phyloP scores from a whole-genome alignment of 2,329 filamentous ascomycete species.

The Cladosporium colombiae region DNA sequence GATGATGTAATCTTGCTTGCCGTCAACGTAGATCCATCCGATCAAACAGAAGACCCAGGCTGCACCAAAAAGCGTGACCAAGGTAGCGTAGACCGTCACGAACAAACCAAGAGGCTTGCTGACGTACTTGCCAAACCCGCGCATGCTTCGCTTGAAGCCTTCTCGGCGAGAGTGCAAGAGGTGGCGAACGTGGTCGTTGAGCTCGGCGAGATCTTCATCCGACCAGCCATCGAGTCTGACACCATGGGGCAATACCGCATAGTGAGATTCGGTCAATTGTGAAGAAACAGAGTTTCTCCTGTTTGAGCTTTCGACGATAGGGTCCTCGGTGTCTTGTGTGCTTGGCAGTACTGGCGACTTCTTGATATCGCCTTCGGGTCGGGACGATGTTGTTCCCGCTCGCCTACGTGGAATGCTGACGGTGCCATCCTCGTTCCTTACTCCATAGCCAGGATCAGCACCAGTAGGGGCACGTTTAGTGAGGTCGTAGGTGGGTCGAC shows the following conservation, averaged over 20 bases:
- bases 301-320: not conserved
- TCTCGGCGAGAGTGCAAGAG: constrained; percentile 81
- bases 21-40: constrained; percentile 79
- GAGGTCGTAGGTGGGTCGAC: constrained; percentile 75
- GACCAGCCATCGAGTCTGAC: constrained; percentile 73
- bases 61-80: constrained; percentile 82
- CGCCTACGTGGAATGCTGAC: constrained; percentile 8
- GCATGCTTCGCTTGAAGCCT: constrained; percentile 76
- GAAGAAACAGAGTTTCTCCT: constrained; percentile 62
- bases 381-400: constrained; percentile 14
- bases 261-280: constrained; percentile 67
- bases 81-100: constrained; percentile 77
- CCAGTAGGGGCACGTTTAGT: constrained; percentile 50
- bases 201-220: constrained; percentile 69
- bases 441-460: constrained; percentile 30
- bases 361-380: not conserved
- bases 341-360: not conserved
- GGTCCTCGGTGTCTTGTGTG: constrained; percentile 1
- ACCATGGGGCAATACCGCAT: constrained; percentile 77
- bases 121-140: constrained; percentile 79
- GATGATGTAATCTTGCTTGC: constrained; percentile 62
- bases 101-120: constrained; percentile 74
- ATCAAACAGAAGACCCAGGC: constrained; percentile 92
- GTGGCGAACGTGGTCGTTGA: constrained; percentile 85
- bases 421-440: constrained; percentile 4